Conservation (phyloP, 805 yeast species). For the Saturnispora serradocipensis region DNA sequence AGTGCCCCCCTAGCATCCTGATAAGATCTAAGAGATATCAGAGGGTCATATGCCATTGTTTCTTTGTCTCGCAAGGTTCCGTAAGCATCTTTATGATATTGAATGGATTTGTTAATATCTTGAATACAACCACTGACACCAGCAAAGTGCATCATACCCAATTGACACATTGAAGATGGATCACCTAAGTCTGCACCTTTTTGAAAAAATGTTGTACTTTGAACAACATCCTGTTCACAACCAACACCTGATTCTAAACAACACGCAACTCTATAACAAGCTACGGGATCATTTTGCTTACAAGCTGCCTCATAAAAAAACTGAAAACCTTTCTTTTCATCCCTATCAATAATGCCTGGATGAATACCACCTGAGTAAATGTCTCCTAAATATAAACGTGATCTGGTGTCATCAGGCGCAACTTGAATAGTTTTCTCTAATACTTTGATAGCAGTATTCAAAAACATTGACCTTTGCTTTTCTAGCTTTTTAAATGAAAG, state of each 20-base stretch:
- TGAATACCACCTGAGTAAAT: constrained; percentile 44
- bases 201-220: constrained; percentile 46
- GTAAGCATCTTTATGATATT: constrained; percentile 24
- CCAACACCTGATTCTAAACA: constrained; percentile 63
- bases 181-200: constrained; percentile 56
- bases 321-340: constrained; percentile 53
- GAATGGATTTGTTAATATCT: constrained; percentile 21
- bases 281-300: constrained; percentile 44
- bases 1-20: constrained; percentile 28
- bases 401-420: constrained; percentile 42
- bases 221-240: constrained; percentile 31
- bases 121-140: constrained; percentile 26
- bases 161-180: constrained; percentile 61
- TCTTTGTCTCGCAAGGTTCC: constrained; percentile 18
- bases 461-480: constrained; percentile 46
- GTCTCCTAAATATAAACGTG: constrained; percentile 52
- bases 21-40: constrained; percentile 27
- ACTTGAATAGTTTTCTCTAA: constrained; percentile 44
- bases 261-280: constrained; percentile 62
- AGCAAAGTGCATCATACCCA: constrained; percentile 54
- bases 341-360: constrained; percentile 39
- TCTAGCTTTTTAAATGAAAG: constrained; percentile 35
- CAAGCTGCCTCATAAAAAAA: constrained; percentile 49
- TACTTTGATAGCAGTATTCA: constrained; percentile 48
- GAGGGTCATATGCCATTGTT: constrained; percentile 27